Conservation (phyloP, 2,329 filamentous ascomycete species). For the Thelonectria olida region DNA sequence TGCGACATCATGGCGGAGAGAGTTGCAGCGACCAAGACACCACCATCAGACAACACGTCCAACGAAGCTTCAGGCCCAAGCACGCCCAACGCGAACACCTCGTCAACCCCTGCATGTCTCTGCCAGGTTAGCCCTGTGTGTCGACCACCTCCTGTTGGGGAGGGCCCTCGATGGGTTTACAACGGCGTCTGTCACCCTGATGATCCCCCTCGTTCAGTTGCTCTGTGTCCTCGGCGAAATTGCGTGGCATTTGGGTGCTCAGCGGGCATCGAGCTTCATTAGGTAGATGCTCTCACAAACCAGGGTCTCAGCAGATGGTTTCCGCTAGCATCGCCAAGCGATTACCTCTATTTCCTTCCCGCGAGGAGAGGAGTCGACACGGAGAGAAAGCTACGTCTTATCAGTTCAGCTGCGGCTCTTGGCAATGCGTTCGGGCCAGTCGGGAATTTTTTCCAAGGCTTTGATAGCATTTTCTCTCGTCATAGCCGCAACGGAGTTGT, state of each 20-base stretch:
- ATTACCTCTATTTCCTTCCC: conserved; percentile 69
- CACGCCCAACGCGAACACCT: conserved; percentile 9
- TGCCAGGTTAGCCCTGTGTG: conserved; percentile 35
- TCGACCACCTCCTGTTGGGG: conserved; percentile 43
- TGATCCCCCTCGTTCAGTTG: conserved; percentile 71
- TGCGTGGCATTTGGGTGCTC: conserved; percentile 74
- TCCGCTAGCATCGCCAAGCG: conserved; percentile 61
- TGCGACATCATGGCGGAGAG: conserved; percentile 57
- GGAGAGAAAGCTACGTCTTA: conserved; percentile 66
- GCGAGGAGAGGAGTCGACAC: conserved; percentile 58
- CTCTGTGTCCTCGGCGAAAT: conserved; percentile 70
- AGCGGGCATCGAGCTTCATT: conserved; percentile 71
- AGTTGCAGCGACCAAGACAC: conserved; percentile 8
- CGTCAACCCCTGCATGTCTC: conserved; percentile 27
- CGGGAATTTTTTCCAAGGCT: conserved; percentile 31
- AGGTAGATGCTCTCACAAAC: conserved; percentile 56
- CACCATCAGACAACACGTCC: conserved; percentile 14
- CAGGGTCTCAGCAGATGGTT: conserved; percentile 65
- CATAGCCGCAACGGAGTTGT: conserved; percentile 32
- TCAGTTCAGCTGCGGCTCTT: conserved; percentile 64
- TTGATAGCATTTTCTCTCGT: conserved; percentile 34
- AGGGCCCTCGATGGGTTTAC: conserved; percentile 43
- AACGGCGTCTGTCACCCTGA: conserved; percentile 66
- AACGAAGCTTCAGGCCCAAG: conserved; percentile 21
- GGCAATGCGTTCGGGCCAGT: conserved; percentile 34